A percentile compares a stretch with the other conserved stretches of the same genome.
Evolutionary conservation across 1,284 basidiomycete genomes (phyloP).

Genomic region (Boletellus dicymbophilus): DNA sequence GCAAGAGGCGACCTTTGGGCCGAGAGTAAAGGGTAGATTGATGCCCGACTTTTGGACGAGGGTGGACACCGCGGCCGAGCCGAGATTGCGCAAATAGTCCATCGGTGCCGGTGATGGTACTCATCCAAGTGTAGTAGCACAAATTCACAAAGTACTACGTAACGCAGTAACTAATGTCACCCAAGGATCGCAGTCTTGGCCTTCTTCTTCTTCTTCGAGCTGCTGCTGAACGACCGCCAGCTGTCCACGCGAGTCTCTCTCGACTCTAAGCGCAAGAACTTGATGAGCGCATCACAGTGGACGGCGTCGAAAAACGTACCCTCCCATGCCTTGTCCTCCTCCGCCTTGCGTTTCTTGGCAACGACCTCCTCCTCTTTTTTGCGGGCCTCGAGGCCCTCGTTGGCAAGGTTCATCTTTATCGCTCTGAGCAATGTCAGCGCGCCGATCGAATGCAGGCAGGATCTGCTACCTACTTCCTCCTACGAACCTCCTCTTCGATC

Average conservation of each 20-base stretch:
- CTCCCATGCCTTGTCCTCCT: constrained; percentile 83
- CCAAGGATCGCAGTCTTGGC: constrained; percentile 66
- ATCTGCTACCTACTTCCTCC: constrained; percentile 64
- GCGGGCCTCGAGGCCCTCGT: constrained; percentile 80
- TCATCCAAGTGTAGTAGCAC: too few species aligned
- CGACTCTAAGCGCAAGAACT: constrained; percentile 46
- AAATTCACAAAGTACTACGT: too few species aligned
- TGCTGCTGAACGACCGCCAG: constrained; percentile 70
- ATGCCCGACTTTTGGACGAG: constrained; percentile 91
- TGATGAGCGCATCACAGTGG: not conserved
- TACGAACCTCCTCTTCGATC: constrained; percentile 79
- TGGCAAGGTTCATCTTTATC: constrained; percentile 83
- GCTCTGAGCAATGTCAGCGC: constrained; percentile 48
- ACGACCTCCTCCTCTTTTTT: constrained; percentile 83
- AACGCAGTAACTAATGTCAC: too few species aligned
- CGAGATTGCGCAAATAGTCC: constrained; percentile 84
- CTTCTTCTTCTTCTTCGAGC: constrained; percentile 77
- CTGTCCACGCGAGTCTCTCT: constrained; percentile 81
- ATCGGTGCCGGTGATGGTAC: too few species aligned
- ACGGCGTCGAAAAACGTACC: constrained; percentile 45
- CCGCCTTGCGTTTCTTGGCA: constrained; percentile 75
- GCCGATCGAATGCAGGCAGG: constrained; percentile 3
- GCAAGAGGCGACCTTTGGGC: constrained; percentile 69
- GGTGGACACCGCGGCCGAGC: constrained; percentile 85
- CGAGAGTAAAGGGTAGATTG: constrained; percentile 87